A percentile compares a stretch with the other conserved stretches of the same genome.
These are phyloP conservation scores for Microdochium bolleyi DNA, from an alignment of 2,329 filamentous ascomycete species.

Conservation along the genomic window DNA sequence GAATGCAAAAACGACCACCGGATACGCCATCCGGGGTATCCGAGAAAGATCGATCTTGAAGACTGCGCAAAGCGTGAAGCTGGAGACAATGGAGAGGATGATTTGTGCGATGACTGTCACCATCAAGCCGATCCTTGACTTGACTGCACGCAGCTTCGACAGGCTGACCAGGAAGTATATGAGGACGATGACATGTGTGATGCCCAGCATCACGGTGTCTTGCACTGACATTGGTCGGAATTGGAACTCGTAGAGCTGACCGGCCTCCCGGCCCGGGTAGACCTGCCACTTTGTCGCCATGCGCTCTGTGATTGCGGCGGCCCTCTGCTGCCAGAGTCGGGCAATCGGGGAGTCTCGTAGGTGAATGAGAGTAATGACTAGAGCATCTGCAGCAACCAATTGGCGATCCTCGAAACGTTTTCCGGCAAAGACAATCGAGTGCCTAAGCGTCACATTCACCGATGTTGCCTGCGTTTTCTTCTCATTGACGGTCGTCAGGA, in stretches of 20 bases:
- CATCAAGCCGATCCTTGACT: conserved; percentile 66
- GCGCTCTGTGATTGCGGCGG: conserved; percentile 41
- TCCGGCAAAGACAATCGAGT: conserved; percentile 77
- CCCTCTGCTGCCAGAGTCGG: conserved; percentile 55
- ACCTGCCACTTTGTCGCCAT: conserved; percentile 52
- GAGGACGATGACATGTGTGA: conserved; percentile 57
- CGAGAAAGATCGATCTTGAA: conserved; percentile 68
- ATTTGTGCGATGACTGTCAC: conserved; percentile 64
- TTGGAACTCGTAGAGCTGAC: conserved; percentile 68
- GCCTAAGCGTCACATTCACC: conserved; percentile 66
- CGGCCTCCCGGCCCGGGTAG: conserved; percentile 48
- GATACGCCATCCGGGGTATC: conserved; percentile 68
- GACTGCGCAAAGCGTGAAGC: conserved; percentile 71
- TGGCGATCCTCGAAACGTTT: conserved; percentile 63
- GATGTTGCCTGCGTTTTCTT: conserved; percentile 53
- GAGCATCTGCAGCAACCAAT: conserved; percentile 64
- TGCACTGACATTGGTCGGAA: conserved; percentile 64
- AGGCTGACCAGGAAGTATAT: conserved; percentile 61
- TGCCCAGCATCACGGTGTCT: conserved; percentile 55
- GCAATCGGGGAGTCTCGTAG: conserved; percentile 57
- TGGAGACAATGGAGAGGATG: conserved; percentile 65
- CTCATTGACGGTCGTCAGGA: conserved; percentile 62
- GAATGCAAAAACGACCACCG: conserved; percentile 67
- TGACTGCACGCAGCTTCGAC: conserved; percentile 64
- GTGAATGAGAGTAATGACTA: conserved; percentile 72